phyloP scores from a whole-genome alignment of 768 basidiomycete species.

The Leccinellum albellum region DNA sequence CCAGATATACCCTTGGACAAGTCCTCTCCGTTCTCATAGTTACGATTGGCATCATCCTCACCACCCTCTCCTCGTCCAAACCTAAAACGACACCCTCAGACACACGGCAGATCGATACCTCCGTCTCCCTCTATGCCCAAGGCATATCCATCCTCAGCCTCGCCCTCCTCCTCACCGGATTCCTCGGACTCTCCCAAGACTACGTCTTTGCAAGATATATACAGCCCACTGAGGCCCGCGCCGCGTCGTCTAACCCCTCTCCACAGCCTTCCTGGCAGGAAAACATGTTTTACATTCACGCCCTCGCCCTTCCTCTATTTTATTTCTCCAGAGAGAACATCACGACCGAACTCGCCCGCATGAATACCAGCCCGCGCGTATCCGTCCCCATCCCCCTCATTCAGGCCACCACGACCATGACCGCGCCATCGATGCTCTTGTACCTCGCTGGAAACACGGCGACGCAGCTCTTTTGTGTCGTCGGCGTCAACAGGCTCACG shows the following conservation, averaged over 20 bases:
- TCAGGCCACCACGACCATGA: slow-evolving; percentile 12
- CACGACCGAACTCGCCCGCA: slow-evolving; percentile 15
- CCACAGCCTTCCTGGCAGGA: slow-evolving; percentile 68
- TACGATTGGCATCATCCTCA: slow-evolving; percentile 72
- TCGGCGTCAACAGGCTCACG: slow-evolving; percentile 85
- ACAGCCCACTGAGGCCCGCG: slow-evolving; percentile 20
- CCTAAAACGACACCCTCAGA: slow-evolving; percentile 15
- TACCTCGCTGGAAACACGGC: slow-evolving; percentile 72
- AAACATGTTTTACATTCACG: slow-evolving; percentile 88
- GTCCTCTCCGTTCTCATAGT: slow-evolving; percentile 75
- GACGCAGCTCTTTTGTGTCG: slow-evolving; percentile 81
- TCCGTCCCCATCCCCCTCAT: slow-evolving; percentile 9
- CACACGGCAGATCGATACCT: background rate
- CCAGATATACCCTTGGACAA: slow-evolving; percentile 61
- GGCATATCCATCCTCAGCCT: slow-evolving; percentile 73
- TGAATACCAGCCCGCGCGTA: slow-evolving; percentile 12
- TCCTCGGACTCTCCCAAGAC: slow-evolving; percentile 85
- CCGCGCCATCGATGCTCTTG: slow-evolving; percentile 58
- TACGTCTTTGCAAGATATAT: slow-evolving; percentile 60
- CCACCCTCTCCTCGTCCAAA: slow-evolving; percentile 72
- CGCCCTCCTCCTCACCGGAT: slow-evolving; percentile 76
- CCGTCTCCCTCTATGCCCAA: slow-evolving; percentile 45
- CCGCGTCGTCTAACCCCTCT: slow-evolving; percentile 12
- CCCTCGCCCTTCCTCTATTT: slow-evolving; percentile 78
- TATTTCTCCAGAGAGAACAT: slow-evolving; percentile 54